These are phyloP conservation scores for Melastoma candidum DNA, from an alignment of 441 rosid genomes.

Conservation along the genomic window DNA sequence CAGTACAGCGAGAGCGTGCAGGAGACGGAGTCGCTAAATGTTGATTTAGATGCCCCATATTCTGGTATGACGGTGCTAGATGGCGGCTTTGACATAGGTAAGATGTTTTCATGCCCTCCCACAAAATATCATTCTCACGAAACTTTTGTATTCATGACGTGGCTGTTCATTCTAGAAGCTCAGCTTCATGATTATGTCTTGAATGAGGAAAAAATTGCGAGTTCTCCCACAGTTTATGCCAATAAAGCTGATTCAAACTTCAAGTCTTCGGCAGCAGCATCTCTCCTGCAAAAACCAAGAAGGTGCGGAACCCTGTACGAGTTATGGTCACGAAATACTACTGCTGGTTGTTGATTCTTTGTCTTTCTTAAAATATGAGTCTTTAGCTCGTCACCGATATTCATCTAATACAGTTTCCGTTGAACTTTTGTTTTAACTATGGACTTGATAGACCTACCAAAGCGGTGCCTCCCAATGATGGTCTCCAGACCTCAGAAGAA, in stretches of 20 bases:
- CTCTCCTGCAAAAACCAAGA: constrained; percentile 59
- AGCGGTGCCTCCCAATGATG: too few species aligned
- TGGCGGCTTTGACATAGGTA: constrained; percentile 22
- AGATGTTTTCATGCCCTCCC: constrained; percentile 12
- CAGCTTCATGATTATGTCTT: constrained; percentile 33
- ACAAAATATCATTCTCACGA: constrained; percentile 20
- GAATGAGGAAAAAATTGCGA: constrained; percentile 22
- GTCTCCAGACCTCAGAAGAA: too few species aligned
- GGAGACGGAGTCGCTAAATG: constrained; percentile 16
- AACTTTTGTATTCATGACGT: constrained; percentile 19
- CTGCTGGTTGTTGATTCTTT: too few species aligned
- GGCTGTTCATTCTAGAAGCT: constrained; percentile 40
- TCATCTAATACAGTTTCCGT: too few species aligned
- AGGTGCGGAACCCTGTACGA: constrained; percentile 34
- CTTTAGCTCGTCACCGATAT: too few species aligned
- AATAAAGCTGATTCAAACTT: constrained; percentile 23
- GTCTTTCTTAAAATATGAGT: too few species aligned
- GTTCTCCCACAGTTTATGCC: constrained; percentile 20
- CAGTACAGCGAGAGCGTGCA: constrained; percentile 7
- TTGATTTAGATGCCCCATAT: constrained; percentile 12
- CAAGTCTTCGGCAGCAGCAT: constrained; percentile 22
- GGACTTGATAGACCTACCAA: too few species aligned
- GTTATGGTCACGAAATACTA: constrained; percentile 1
- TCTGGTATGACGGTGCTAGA: constrained; percentile 20
- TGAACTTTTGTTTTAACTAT: too few species aligned